These are phyloP conservation scores for Lichtheimia hyalospora DNA, from an alignment of 371 early-diverging fungal genomes.

Conservation along the genomic window DNA sequence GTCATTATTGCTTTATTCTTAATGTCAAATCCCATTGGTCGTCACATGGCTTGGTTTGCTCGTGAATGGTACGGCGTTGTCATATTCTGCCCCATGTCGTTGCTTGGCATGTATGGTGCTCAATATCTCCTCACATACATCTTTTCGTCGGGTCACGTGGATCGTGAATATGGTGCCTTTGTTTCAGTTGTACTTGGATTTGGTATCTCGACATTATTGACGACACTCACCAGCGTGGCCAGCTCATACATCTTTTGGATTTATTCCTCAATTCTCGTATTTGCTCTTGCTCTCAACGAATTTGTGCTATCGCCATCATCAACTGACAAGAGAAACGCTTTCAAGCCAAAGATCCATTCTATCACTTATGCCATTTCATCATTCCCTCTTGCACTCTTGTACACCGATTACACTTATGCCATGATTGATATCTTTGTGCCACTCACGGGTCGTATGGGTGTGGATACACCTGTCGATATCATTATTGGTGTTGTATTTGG, in stretches of 20 bases:
- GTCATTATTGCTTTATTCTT: constrained; percentile 43
- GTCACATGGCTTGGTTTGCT: constrained; percentile 69
- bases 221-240: constrained; percentile 50
- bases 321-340: constrained; percentile 14
- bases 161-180: constrained; percentile 44
- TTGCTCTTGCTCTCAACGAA: constrained; percentile 32
- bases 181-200: constrained; percentile 34
- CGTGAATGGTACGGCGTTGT: constrained; percentile 61
- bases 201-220: constrained; percentile 32
- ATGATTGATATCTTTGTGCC: constrained; percentile 73
- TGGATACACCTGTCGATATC: constrained; percentile 66
- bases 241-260: constrained; percentile 53
- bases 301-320: constrained; percentile 22
- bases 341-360: constrained; percentile 25
- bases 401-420: constrained; percentile 49
- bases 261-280: constrained; percentile 26
- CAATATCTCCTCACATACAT: constrained; percentile 39
- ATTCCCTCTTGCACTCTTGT: constrained; percentile 42
- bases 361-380: constrained; percentile 44
- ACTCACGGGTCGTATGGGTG: constrained; percentile 73
- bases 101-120: constrained; percentile 49
- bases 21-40: constrained; percentile 27
- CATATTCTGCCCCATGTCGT: constrained; percentile 53
- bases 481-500: constrained; percentile 67
- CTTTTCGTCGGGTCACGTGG: constrained; percentile 38